A percentile compares a stretch with the other conserved stretches of the same genome.
These are phyloP conservation scores for Aspergillus pseudotamarii DNA, from an alignment of 2,329 filamentous ascomycete genomes.

Conservation along the genomic window DNA sequence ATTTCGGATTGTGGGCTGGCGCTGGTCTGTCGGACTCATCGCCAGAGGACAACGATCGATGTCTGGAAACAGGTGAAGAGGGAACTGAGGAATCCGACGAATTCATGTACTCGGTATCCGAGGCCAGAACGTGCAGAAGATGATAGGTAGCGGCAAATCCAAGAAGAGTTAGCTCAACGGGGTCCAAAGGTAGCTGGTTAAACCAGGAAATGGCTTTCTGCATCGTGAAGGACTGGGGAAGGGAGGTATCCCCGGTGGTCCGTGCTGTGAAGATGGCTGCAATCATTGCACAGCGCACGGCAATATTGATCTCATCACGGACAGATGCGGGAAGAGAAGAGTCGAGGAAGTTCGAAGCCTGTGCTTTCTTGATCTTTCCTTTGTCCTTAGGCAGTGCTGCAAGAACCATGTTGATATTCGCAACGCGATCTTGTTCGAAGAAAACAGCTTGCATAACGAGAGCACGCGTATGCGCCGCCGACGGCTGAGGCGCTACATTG, in stretches of 20 bases:
- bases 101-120: conserved; percentile 43
- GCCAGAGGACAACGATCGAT: conserved; percentile 26
- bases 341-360: conserved; percentile 52
- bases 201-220: conserved; percentile 47
- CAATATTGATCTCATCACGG: conserved; percentile 57
- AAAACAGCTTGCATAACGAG: conserved; percentile 63
- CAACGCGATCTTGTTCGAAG: conserved; percentile 54
- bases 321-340: conserved; percentile 55
- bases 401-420: conserved; percentile 56
- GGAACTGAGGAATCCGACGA: conserved; percentile 36
- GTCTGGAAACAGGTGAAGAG: conserved; percentile 29
- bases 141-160: conserved; percentile 47
- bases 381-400: conserved; percentile 53
- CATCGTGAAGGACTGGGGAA: conserved; percentile 41
- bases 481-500: conserved; percentile 75
- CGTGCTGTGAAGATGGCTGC: conserved; percentile 52
- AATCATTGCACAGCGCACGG: conserved; percentile 63
- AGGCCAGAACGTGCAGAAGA: conserved; percentile 43
- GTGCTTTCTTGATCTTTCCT: conserved; percentile 32
- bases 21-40: conserved; percentile 31
- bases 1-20: conserved; percentile 10
- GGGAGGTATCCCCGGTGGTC: conserved; percentile 32
- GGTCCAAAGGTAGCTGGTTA: conserved; percentile 45
- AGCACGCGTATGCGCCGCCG: conserved; percentile 65
- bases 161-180: conserved; percentile 45